Evolutionary conservation across 768 basidiomycete species (phyloP).

Genomic region (Auricularia sp.): DNA sequence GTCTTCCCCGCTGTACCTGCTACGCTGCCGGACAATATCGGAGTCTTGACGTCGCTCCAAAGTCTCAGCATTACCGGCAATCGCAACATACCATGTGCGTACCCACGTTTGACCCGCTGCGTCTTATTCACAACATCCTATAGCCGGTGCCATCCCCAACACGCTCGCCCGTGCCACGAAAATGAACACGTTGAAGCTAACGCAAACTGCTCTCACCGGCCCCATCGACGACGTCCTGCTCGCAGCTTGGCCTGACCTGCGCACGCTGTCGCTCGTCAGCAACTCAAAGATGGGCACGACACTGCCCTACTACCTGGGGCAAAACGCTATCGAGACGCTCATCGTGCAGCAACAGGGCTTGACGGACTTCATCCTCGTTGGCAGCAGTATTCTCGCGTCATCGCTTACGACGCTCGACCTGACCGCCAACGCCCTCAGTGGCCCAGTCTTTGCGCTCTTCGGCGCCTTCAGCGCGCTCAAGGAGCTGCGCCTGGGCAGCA

Average conservation of each 20-base stretch:
- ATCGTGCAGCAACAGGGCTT: slow-evolving; percentile 15
- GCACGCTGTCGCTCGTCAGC: slow-evolving; percentile 27
- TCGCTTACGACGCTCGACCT: slow-evolving; percentile 30
- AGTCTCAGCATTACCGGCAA: slow-evolving; percentile 32
- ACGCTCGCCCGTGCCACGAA: slow-evolving; percentile 28
- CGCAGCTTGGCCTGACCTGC: slow-evolving; percentile 21
- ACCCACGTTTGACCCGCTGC: background rate
- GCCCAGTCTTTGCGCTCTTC: slow-evolving; percentile 25
- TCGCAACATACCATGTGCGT: slow-evolving; percentile 31
- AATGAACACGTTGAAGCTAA: slow-evolving; percentile 30
- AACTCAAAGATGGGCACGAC: slow-evolving; percentile 30
- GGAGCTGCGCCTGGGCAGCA: slow-evolving; percentile 30
- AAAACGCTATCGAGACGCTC: slow-evolving; percentile 29
- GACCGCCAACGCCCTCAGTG: slow-evolving; percentile 29
- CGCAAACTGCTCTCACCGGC: slow-evolving; percentile 29
- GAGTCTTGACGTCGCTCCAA: slow-evolving; percentile 28
- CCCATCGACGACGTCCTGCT: slow-evolving; percentile 23
- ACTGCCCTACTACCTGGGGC: slow-evolving; percentile 27
- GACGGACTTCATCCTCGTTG: slow-evolving; percentile 10
- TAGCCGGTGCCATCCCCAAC: slow-evolving; percentile 33
- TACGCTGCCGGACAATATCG: slow-evolving; percentile 32
- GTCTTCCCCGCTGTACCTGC: slow-evolving; percentile 39
- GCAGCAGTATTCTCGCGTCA: slow-evolving; percentile 21
- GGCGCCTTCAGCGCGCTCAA: slow-evolving; percentile 25
- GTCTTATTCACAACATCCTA: background rate